A percentile compares a stretch with the other conserved stretches of the same genome.
These are phyloP conservation scores for Penicillium fimorum DNA, from an alignment of 495 filamentous ascomycete genomes.

Conservation along the genomic window DNA sequence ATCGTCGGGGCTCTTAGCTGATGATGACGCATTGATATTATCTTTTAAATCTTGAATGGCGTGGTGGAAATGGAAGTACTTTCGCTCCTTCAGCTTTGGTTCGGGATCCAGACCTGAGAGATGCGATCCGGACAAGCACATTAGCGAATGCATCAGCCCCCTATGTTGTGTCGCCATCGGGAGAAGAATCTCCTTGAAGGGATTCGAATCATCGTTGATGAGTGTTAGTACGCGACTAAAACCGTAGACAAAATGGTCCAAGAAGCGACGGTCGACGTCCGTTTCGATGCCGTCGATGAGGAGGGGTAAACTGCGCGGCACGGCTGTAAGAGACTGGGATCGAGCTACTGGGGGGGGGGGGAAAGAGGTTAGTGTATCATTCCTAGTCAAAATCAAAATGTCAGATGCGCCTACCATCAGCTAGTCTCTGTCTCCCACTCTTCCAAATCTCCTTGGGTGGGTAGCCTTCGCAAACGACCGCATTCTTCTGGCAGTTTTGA, in stretches of 20 bases:
- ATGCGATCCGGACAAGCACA: conserved; percentile 82
- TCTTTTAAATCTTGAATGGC: conserved; percentile 48
- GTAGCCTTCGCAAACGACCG: conserved; percentile 89
- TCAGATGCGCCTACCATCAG: conserved; percentile 60
- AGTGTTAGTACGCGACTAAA: conserved; percentile 79
- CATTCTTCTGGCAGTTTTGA: conserved; percentile 91
- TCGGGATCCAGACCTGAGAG: conserved; percentile 54
- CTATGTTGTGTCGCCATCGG: conserved; percentile 81
- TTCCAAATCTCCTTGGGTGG: conserved; percentile 86
- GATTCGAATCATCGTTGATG: conserved; percentile 81
- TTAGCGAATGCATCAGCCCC: conserved; percentile 89
- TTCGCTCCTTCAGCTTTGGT: conserved; percentile 45
- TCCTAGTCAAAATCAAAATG: background rate
- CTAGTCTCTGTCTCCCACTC: conserved; percentile 72
- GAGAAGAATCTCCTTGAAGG: conserved; percentile 84
- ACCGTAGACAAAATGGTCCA: conserved; percentile 82
- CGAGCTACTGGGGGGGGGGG: conserved; percentile 27
- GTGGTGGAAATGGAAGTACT: conserved; percentile 48
- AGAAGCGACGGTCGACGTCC: conserved; percentile 75
- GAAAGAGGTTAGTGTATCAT: conserved; percentile 16
- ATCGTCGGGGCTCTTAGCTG: conserved; percentile 18
- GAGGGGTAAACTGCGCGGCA: conserved; percentile 66
- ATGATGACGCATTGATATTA: conserved; percentile 40
- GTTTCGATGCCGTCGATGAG: conserved; percentile 87
- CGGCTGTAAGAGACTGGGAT: conserved; percentile 34